phyloP scores from a whole-genome alignment of 2,329 filamentous ascomycete species.

The Esteya vermicola region DNA sequence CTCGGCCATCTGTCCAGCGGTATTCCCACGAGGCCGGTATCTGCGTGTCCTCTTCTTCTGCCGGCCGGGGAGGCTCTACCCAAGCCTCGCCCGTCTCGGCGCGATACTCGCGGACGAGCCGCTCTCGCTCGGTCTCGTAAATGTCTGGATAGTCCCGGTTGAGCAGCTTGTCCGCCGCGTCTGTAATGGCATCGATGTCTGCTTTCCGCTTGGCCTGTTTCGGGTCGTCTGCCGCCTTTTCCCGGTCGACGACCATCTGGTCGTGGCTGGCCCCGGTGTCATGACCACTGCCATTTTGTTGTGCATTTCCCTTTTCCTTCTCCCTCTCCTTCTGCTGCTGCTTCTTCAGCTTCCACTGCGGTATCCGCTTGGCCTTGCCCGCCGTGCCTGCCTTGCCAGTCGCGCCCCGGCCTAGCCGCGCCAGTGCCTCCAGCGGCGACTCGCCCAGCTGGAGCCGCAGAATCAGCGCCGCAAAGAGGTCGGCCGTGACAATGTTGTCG shows the following conservation, averaged over 20 bases:
- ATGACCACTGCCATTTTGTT: no score
- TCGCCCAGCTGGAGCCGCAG: conserved; percentile 62
- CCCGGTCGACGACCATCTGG: conserved; percentile 65
- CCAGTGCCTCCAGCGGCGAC: conserved; percentile 76
- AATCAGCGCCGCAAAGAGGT: conserved; percentile 64
- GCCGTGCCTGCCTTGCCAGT: conserved; percentile 37
- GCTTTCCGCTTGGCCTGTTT: conserved; percentile 56
- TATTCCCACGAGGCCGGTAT: conserved; percentile 66
- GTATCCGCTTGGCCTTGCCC: conserved; percentile 44
- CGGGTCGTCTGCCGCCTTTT: conserved; percentile 46
- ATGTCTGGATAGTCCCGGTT: conserved; percentile 76
- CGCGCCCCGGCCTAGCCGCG: conserved; percentile 58
- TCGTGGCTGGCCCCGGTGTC: conserved; percentile 27
- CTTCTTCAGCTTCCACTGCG: conserved; percentile 59
- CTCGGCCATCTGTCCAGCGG: conserved; percentile 78
- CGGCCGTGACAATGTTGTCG: conserved; percentile 76
- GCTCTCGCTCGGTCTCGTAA: conserved; percentile 77
- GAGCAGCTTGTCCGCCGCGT: conserved; percentile 75
- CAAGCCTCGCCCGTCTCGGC: conserved; percentile 19
- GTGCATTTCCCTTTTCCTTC: not conserved
- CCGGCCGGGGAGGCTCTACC: conserved; percentile 2
- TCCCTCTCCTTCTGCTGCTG: conserved; percentile 30
- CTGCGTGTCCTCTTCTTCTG: conserved; percentile 1
- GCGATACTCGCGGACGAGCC: conserved; percentile 68
- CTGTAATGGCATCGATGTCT: conserved; percentile 71